A percentile compares a stretch with the other conserved stretches of the same genome.
Conservation (phyloP, 768 basidiomycete genomes). For the Trametes punicea region DNA sequence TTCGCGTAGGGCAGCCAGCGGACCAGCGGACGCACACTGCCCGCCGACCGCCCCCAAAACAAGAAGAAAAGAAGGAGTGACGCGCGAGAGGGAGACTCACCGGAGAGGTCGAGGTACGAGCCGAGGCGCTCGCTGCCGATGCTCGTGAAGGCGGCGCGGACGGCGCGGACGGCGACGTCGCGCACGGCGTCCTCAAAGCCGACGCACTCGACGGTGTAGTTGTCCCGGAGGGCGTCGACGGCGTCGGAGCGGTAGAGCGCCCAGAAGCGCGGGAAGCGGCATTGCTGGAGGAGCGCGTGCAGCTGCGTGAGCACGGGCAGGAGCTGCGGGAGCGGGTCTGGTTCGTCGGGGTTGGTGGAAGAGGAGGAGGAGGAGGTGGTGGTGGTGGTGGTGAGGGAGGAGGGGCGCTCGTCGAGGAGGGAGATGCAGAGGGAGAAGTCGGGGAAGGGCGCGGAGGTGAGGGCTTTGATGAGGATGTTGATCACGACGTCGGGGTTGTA, state of each 20-base stretch:
- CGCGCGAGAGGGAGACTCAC: constrained; percentile 33
- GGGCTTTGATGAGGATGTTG: constrained; percentile 91
- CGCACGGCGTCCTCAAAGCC: constrained; percentile 85
- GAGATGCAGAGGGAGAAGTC: constrained; percentile 96
- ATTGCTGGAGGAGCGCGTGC: constrained; percentile 70
- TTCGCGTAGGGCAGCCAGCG: too few relatives aligned
- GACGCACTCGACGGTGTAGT: constrained; percentile 79
- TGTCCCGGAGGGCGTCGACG: constrained; percentile 71
- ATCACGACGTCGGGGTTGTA: constrained; percentile 92
- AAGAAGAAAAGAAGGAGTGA: background rate
- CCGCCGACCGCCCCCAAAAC: background rate
- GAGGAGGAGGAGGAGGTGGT: constrained; percentile 31
- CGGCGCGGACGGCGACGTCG: constrained; percentile 71
- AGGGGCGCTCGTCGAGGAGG: constrained; percentile 74
- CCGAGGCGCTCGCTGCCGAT: constrained; percentile 66
- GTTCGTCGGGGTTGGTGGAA: constrained; percentile 62
- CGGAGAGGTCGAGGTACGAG: constrained; percentile 66
- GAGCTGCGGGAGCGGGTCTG: constrained; percentile 72
- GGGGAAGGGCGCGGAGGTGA: constrained; percentile 80
- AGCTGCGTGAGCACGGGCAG: constrained; percentile 67
- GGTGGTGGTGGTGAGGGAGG: constrained; percentile 36
- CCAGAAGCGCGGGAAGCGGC: constrained; percentile 90
- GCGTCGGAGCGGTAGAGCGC: constrained; percentile 63
- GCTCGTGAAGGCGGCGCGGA: constrained; percentile 73
- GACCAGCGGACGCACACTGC: too few relatives aligned